A percentile compares a stretch with the other conserved stretches of the same genome.
Conservation (phyloP, 495 filamentous ascomycete genomes). For the Aspergillus heteromorphus region DNA sequence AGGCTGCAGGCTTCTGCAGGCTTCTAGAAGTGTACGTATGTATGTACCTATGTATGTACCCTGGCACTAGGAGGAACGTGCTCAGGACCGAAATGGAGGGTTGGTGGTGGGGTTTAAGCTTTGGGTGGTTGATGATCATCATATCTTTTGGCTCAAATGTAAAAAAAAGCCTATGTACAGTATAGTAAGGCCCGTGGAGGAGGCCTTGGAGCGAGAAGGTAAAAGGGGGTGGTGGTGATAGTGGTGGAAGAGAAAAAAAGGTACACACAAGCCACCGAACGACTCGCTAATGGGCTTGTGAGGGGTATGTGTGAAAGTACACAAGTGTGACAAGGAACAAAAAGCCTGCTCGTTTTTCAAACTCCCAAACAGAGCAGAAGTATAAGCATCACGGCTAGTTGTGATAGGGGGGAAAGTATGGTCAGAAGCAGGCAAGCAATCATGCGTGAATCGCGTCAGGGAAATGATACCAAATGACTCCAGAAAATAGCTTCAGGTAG, state of each 20-base stretch:
- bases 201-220: neutral
- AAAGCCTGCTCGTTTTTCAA: neutral
- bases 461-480: constrained; percentile 4
- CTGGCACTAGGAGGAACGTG: neutral
- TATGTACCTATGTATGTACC: no score
- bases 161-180: constrained; percentile 1
- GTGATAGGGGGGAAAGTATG: neutral
- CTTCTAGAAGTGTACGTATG: neutral
- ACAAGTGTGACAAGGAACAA: neutral
- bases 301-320: neutral
- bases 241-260: neutral
- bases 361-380: neutral
- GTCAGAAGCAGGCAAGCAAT: neutral
- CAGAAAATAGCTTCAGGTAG: neutral
- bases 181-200: neutral
- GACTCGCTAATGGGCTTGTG: constrained; percentile 12
- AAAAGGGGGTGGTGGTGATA: neutral
- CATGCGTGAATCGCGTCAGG: constrained; percentile 2
- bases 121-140: neutral
- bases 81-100: neutral
- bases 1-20: no score
- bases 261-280: neutral
- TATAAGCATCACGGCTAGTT: neutral
- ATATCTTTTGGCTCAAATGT: neutral
- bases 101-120: neutral